Percentiles rank a stretch among this genome's conserved stretches.
phyloP scores from a whole-genome alignment of 2,329 filamentous ascomycete species.

The Aspergillus jensenii region DNA sequence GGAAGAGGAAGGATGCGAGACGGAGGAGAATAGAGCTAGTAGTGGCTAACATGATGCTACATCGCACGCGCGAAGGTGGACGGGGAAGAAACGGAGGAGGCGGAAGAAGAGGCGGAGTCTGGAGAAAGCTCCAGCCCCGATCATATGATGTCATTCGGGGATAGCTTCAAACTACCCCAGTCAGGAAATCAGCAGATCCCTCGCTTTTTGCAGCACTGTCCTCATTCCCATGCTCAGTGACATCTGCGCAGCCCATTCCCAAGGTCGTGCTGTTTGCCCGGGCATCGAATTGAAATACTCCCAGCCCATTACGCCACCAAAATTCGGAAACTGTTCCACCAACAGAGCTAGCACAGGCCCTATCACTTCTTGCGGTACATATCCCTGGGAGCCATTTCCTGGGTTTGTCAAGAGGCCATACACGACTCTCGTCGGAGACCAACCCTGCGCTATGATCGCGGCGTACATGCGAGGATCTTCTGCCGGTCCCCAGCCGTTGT shows the following conservation, averaged over 20 bases:
- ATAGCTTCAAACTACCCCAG: slow-evolving; percentile 13
- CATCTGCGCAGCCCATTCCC: slow-evolving; percentile 76
- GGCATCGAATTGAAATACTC: slow-evolving; percentile 86
- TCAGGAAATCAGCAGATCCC: slow-evolving; percentile 23
- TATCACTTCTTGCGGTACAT: slow-evolving; percentile 60
- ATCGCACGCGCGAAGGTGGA: neutral
- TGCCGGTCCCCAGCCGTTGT: slow-evolving; percentile 81
- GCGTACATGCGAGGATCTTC: slow-evolving; percentile 48
- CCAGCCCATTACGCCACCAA: slow-evolving; percentile 93
- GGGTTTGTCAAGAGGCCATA: slow-evolving; percentile 79
- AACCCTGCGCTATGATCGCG: slow-evolving; percentile 56
- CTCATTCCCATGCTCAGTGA: slow-evolving; percentile 51
- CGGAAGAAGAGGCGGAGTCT: neutral
- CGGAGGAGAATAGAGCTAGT: slow-evolving; percentile 39
- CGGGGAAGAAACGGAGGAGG: neutral
- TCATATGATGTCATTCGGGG: slow-evolving; percentile 11
- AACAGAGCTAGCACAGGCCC: slow-evolving; percentile 58
- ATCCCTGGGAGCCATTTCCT: slow-evolving; percentile 65
- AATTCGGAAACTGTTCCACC: slow-evolving; percentile 61
- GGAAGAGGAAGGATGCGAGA: slow-evolving; percentile 39
- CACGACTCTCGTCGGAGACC: slow-evolving; percentile 71
- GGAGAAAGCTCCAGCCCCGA: neutral
- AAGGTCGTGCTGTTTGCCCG: slow-evolving; percentile 62
- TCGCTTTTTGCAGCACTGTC: slow-evolving; percentile 34
- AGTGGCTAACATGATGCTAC: slow-evolving; percentile 32